phyloP scores from a whole-genome alignment of 192 early-diverging fungal species.

The Coemansia sp. region DNA sequence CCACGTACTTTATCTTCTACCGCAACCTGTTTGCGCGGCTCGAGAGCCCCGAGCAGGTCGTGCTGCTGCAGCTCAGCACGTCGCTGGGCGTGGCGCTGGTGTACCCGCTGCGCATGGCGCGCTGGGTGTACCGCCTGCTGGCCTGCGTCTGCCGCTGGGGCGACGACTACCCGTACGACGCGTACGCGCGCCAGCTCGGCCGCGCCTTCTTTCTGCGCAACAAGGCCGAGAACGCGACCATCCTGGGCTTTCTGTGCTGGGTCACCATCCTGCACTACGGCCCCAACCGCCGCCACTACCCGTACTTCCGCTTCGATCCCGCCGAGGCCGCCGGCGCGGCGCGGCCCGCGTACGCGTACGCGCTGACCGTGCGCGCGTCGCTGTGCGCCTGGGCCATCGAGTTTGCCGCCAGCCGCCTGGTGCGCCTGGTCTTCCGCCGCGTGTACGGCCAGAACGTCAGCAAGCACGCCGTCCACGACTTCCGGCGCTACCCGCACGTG shows the following conservation, averaged over 20 bases:
- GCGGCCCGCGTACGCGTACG: slow-evolving; percentile 56
- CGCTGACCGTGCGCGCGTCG: slow-evolving; percentile 59
- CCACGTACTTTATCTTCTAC: slow-evolving; percentile 80
- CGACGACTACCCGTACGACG: slow-evolving; percentile 59
- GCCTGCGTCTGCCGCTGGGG: slow-evolving; percentile 53
- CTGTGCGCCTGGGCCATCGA: slow-evolving; percentile 64
- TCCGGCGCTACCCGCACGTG: slow-evolving; percentile 63
- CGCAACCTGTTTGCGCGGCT: slow-evolving; percentile 71
- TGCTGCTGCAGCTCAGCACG: slow-evolving; percentile 62
- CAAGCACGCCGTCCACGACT: slow-evolving; percentile 62
- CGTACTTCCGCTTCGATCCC: slow-evolving; percentile 62
- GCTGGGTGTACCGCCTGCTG: slow-evolving; percentile 49
- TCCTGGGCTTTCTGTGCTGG: slow-evolving; percentile 72
- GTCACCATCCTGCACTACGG: slow-evolving; percentile 67
- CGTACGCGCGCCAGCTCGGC: slow-evolving; percentile 65
- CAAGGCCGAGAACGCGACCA: slow-evolving; percentile 71
- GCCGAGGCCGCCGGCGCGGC: slow-evolving; percentile 19
- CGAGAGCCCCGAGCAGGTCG: slow-evolving; percentile 62
- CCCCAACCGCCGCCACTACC: slow-evolving; percentile 62
- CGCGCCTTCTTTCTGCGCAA: slow-evolving; percentile 68
- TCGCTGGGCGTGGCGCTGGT: slow-evolving; percentile 73
- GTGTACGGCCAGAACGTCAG: slow-evolving; percentile 58
- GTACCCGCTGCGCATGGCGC: slow-evolving; percentile 69
- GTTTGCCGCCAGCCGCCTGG: slow-evolving; percentile 58
- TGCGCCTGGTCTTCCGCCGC: slow-evolving; percentile 58